phyloP scores from a whole-genome alignment of 129 eudicot species.

The Centaurea solstitialis region DNA sequence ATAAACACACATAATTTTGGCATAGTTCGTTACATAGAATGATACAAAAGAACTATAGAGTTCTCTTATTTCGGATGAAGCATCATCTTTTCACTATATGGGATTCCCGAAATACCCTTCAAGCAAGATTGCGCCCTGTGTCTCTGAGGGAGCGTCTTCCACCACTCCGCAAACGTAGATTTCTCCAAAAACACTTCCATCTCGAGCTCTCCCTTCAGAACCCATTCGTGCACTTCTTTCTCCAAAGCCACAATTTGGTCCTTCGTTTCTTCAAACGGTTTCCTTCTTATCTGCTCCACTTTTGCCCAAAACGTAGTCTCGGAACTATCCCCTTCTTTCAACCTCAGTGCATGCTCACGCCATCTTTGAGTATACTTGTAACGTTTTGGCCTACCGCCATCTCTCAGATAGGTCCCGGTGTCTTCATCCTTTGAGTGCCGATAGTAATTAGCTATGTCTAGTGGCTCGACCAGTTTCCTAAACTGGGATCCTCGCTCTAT shows the following conservation, averaged over 20 bases:
- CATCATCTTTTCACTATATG: neutral
- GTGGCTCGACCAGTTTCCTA: slow-evolving; percentile 70
- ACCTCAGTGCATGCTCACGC: slow-evolving; percentile 62
- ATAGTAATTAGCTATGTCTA: slow-evolving; percentile 89
- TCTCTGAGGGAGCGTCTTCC: slow-evolving; percentile 68
- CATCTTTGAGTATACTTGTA: slow-evolving; percentile 77
- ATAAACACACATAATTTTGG: neutral
- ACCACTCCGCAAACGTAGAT: slow-evolving; percentile 82
- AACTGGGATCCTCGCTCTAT: slow-evolving; percentile 67
- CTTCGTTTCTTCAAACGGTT: slow-evolving; percentile 40
- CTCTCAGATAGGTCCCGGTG: slow-evolving; percentile 77
- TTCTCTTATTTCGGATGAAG: neutral
- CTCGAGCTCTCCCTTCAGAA: slow-evolving; percentile 21
- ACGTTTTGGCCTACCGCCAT: slow-evolving; percentile 71
- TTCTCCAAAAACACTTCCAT: slow-evolving; percentile 60
- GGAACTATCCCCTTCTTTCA: slow-evolving; percentile 39
- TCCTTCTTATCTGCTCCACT: slow-evolving; percentile 68
- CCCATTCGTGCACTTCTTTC: slow-evolving; percentile 47
- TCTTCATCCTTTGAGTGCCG: slow-evolving; percentile 79
- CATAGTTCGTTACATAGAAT: neutral
- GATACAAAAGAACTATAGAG: neutral
- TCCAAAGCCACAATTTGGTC: slow-evolving; percentile 49
- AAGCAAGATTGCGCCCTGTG: slow-evolving; percentile 58
- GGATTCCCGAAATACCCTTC: slow-evolving; percentile 16
- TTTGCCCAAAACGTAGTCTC: slow-evolving; percentile 90